Percentiles rank a stretch among this genome's conserved stretches.
Conservation (phyloP, 768 basidiomycete genomes). For the Pulveroboletus sp. region DNA sequence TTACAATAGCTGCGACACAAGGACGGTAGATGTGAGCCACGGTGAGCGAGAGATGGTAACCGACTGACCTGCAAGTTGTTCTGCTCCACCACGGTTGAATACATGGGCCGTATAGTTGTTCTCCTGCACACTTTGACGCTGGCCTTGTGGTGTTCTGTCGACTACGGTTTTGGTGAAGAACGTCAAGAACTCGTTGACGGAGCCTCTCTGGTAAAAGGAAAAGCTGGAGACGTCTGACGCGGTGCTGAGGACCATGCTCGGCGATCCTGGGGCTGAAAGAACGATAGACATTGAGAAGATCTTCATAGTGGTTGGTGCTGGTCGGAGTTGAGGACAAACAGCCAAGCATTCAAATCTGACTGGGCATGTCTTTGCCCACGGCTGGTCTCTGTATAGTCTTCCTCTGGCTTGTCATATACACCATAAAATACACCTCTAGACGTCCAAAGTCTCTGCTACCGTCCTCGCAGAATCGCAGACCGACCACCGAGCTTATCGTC, state of each 20-base stretch:
- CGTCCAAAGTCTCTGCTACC: slow-evolving; percentile 21
- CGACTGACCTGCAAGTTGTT: slow-evolving; percentile 75
- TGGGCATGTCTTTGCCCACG: slow-evolving; percentile 19
- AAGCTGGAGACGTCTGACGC: slow-evolving; percentile 86
- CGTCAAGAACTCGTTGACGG: slow-evolving; percentile 87
- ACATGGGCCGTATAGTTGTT: slow-evolving; percentile 92
- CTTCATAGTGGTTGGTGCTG: slow-evolving; percentile 59
- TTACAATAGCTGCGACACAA: slow-evolving; percentile 67
- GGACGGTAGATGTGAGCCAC: not conserved
- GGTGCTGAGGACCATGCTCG: slow-evolving; percentile 60
- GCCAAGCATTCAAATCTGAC: not conserved
- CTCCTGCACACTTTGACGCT: slow-evolving; percentile 93
- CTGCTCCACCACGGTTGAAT: slow-evolving; percentile 86
- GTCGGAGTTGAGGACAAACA: slow-evolving; percentile 3
- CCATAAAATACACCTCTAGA: slow-evolving; percentile 20
- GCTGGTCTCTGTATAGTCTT: slow-evolving; percentile 19
- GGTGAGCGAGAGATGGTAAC: not conserved
- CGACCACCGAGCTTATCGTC: slow-evolving; percentile 19
- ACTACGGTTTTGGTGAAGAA: slow-evolving; percentile 94
- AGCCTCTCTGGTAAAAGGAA: slow-evolving; percentile 89
- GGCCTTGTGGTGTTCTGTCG: slow-evolving; percentile 82
- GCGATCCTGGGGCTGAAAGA: slow-evolving; percentile 60
- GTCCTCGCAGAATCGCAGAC: slow-evolving; percentile 18
- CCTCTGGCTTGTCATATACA: slow-evolving; percentile 27
- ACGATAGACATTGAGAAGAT: slow-evolving; percentile 78